A percentile compares a stretch with the other conserved stretches of the same genome.
Evolutionary conservation across 441 rosid species (phyloP).

Genomic region (Syzygium syzygioides): DNA sequence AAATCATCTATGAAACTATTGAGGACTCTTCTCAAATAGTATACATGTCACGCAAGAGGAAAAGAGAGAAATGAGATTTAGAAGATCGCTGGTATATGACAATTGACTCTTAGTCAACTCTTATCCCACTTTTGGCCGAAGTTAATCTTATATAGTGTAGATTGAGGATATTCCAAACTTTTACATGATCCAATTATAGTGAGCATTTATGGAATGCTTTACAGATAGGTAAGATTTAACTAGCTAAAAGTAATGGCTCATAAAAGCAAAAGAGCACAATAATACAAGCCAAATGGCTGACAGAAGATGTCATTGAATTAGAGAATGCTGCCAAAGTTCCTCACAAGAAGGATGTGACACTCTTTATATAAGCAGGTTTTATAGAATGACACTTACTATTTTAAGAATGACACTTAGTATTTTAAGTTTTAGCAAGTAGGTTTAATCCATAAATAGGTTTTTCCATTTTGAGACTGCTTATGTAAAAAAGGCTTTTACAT

Average conservation of each 20-base stretch:
- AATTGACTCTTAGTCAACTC: neutral
- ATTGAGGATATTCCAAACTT: neutral
- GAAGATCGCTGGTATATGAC: neutral
- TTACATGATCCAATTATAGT: neutral
- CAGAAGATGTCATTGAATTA: neutral
- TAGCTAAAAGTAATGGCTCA: neutral
- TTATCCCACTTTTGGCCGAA: neutral
- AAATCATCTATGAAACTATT: neutral
- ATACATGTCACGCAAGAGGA: neutral
- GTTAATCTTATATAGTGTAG: neutral
- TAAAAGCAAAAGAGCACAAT: too few relatives aligned
- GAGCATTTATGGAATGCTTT: neutral
- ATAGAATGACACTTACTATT: too few relatives aligned
- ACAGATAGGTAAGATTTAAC: neutral
- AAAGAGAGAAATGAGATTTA: neutral
- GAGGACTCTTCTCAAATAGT: neutral
- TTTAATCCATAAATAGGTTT: too few relatives aligned
- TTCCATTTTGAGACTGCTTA: neutral
- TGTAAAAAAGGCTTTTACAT: neutral
- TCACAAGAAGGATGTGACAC: neutral
- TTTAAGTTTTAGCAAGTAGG: too few relatives aligned
- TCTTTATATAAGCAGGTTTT: too few relatives aligned
- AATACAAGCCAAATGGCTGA: neutral
- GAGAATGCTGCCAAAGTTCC: neutral
- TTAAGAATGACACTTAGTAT: too few relatives aligned